Percentiles rank a stretch among this genome's conserved stretches.
Conservation (phyloP, 441 rosid species). For the Aleurites moluccanus region DNA sequence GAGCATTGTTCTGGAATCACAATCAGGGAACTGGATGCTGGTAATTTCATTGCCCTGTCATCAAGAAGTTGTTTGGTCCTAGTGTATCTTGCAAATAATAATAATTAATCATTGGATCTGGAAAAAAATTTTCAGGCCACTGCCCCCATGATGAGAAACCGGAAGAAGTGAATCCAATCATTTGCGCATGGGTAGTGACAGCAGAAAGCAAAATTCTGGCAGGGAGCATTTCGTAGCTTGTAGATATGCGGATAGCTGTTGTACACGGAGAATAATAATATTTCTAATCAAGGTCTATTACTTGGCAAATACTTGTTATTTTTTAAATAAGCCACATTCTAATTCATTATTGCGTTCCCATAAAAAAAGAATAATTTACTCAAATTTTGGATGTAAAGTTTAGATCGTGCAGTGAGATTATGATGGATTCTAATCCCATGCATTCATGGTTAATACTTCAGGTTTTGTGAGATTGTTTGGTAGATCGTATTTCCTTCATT, state of each 20-base stretch:
- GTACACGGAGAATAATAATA: no score
- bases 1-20: conserved; percentile 50
- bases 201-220: conserved; percentile 34
- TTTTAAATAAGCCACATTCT: not conserved
- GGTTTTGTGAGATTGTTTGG: no score
- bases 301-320: not conserved
- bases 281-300: not conserved
- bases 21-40: conserved; percentile 67
- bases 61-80: not conserved
- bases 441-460: no score
- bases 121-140: conserved; percentile 57
- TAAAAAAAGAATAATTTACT: not conserved
- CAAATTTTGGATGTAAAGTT: no score
- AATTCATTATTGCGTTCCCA: not conserved
- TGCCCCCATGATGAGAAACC: conserved; percentile 93
- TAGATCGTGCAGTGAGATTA: no score
- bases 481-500: no score
- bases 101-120: not conserved
- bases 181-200: conserved; percentile 58
- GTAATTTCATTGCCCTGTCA: conserved; percentile 31
- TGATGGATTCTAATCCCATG: no score
- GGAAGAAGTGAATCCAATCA: conserved; percentile 60
- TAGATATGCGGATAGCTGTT: not conserved
- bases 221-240: conserved; percentile 23
- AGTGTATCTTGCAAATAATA: not conserved